Evolutionary conservation across 2,329 filamentous ascomycete genomes (phyloP).

Genomic region (Dichotomopilus funicola): DNA sequence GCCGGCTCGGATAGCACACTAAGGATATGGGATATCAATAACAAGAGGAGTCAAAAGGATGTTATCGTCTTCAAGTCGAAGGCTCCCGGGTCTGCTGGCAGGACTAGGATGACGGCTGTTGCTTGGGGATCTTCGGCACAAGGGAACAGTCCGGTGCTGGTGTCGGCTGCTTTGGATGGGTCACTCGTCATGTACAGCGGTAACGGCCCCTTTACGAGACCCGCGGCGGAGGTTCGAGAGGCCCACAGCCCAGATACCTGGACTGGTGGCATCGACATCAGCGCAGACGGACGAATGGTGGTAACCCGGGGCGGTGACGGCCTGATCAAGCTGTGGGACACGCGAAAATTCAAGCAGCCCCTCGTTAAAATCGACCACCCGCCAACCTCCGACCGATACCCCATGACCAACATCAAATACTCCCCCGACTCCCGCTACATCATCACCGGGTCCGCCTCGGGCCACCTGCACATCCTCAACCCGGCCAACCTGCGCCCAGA

Average conservation of each 20-base stretch:
- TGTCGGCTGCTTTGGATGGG: slow-evolving; percentile 80
- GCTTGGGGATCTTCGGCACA: slow-evolving; percentile 74
- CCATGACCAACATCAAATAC: slow-evolving; percentile 83
- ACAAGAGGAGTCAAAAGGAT: slow-evolving; percentile 82
- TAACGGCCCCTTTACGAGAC: slow-evolving; percentile 76
- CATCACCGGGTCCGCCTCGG: slow-evolving; percentile 79
- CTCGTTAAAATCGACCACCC: slow-evolving; percentile 71
- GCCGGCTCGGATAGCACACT: slow-evolving; percentile 92
- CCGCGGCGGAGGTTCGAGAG: slow-evolving; percentile 73
- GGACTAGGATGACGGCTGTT: slow-evolving; percentile 89
- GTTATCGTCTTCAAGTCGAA: slow-evolving; percentile 95
- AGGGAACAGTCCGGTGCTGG: slow-evolving; percentile 71
- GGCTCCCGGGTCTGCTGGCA: slow-evolving; percentile 77
- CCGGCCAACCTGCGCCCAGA: slow-evolving; percentile 83
- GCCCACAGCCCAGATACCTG: slow-evolving; percentile 80
- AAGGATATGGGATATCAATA: slow-evolving; percentile 94
- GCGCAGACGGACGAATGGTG: slow-evolving; percentile 80
- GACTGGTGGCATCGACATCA: slow-evolving; percentile 89
- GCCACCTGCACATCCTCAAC: slow-evolving; percentile 87
- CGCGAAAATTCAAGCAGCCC: slow-evolving; percentile 86
- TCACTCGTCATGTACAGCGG: slow-evolving; percentile 88
- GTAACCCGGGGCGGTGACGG: slow-evolving; percentile 88
- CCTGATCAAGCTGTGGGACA: slow-evolving; percentile 94
- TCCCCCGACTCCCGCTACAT: slow-evolving; percentile 77
- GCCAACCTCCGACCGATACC: slow-evolving; percentile 77